A percentile compares a stretch with the other conserved stretches of the same genome.
Evolutionary conservation across 805 yeast species (phyloP).

Genomic region (Maudiozyma bulderi): DNA sequence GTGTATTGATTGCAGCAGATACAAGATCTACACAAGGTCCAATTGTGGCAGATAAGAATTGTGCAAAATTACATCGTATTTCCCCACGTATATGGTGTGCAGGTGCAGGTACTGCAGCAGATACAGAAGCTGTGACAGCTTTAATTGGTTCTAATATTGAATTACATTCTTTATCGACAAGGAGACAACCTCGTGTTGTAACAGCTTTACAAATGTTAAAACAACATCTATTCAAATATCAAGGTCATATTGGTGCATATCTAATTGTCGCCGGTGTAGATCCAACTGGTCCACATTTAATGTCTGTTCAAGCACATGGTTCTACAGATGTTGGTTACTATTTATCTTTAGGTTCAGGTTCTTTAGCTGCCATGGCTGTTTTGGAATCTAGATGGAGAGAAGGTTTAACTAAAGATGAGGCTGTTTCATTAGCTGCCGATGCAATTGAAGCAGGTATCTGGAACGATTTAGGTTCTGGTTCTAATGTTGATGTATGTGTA

Average conservation of each 20-base stretch:
- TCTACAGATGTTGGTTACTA: constrained; percentile 94
- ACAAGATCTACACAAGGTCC: constrained; percentile 96
- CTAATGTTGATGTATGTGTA: constrained; percentile 94
- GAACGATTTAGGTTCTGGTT: constrained; percentile 98
- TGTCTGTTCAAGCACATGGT: constrained; percentile 95
- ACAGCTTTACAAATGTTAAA: constrained; percentile 87
- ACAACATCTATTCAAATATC: constrained; percentile 93
- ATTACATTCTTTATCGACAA: constrained; percentile 74
- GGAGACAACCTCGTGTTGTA: constrained; percentile 85
- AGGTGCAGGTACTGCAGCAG: constrained; percentile 99
- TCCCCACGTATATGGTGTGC: constrained; percentile 97
- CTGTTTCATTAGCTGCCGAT: constrained; percentile 80
- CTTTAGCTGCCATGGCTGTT: constrained; percentile 97
- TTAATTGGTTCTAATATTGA: constrained; percentile 85
- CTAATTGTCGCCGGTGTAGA: constrained; percentile 97
- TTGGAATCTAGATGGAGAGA: constrained; percentile 81
- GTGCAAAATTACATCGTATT: constrained; percentile 86
- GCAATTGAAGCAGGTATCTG: constrained; percentile 97
- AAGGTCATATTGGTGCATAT: constrained; percentile 96
- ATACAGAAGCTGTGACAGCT: constrained; percentile 95
- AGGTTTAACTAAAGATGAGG: constrained; percentile 75
- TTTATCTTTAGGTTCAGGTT: constrained; percentile 90
- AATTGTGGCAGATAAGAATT: constrained; percentile 95
- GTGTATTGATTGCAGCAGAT: constrained; percentile 97
- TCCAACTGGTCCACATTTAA: constrained; percentile 89